Percentiles rank a stretch among this genome's conserved stretches.
Conservation (phyloP, 495 filamentous ascomycete species). For the Astrothelium subdiscretum region DNA sequence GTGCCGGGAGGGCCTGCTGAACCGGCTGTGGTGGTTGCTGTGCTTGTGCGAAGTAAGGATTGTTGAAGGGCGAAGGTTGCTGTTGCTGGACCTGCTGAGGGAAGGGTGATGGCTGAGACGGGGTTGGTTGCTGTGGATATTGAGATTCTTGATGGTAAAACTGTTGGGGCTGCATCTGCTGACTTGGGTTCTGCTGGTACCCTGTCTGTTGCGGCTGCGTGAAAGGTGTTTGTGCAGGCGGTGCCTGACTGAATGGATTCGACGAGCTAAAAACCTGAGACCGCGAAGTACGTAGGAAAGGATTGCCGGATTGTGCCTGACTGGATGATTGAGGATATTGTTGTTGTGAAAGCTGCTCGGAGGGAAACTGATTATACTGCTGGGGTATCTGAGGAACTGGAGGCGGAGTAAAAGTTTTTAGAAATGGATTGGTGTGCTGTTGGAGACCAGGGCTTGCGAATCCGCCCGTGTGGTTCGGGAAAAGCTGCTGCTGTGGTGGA, state of each 20-base stretch:
- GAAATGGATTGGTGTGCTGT: constrained; percentile 33
- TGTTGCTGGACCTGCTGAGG: constrained; percentile 10
- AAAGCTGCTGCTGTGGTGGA: constrained; percentile 49
- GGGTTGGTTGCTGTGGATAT: not conserved
- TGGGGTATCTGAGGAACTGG: constrained; percentile 44
- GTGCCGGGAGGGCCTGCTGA: constrained; percentile 13
- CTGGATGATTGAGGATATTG: constrained; percentile 10
- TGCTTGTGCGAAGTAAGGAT: not conserved
- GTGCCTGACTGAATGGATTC: constrained; percentile 23
- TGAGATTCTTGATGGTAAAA: constrained; percentile 1
- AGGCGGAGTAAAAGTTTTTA: constrained; percentile 41
- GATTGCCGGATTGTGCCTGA: constrained; percentile 27
- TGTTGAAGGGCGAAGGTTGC: constrained; percentile 5
- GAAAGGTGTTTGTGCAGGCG: constrained; percentile 1
- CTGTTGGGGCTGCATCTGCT: constrained; percentile 10
- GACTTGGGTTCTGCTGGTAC: constrained; percentile 12
- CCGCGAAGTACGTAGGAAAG: constrained; percentile 21
- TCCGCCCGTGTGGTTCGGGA: constrained; percentile 77
- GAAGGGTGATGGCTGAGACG: not conserved
- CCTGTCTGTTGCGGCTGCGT: constrained; percentile 16
- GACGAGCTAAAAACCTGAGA: constrained; percentile 25
- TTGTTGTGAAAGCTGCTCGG: constrained; percentile 14
- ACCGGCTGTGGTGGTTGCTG: constrained; percentile 15
- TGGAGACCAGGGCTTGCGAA: constrained; percentile 42
- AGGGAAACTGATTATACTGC: constrained; percentile 34